phyloP scores from a whole-genome alignment of 768 basidiomycete species.

The Paxillus involutus region DNA sequence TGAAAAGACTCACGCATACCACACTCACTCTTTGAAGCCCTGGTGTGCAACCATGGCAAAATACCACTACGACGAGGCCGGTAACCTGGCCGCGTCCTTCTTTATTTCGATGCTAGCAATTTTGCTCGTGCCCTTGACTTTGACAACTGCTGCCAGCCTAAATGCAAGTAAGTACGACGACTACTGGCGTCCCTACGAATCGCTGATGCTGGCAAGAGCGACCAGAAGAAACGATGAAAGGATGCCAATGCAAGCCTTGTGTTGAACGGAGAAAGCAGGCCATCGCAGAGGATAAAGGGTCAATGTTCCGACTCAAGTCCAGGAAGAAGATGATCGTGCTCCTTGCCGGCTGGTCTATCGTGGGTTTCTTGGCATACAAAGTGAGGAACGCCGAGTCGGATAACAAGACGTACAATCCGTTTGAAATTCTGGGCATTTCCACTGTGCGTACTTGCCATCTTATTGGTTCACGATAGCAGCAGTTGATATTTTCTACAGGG shows the following conservation, averaged over 20 bases:
- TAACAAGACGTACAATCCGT: conserved; percentile 86
- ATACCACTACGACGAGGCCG: conserved; percentile 84
- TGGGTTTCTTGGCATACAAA: conserved; percentile 68
- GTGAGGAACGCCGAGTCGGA: conserved; percentile 55
- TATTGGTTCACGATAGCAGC: neutral
- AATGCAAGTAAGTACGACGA: conserved; percentile 42
- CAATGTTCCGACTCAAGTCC: conserved; percentile 47
- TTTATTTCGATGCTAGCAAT: conserved; percentile 86
- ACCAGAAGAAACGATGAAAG: conserved; percentile 31
- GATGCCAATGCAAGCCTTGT: conserved; percentile 67
- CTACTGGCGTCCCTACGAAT: no score
- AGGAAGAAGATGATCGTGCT: conserved; percentile 56
- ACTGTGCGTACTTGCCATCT: conserved; percentile 34
- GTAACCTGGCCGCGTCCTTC: conserved; percentile 89
- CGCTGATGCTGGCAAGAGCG: conserved; percentile 24
- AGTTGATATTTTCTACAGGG: conserved; percentile 40
- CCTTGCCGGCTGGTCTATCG: conserved; percentile 69
- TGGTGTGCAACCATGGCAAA: conserved; percentile 56
- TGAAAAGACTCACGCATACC: neutral
- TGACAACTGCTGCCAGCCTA: conserved; percentile 42
- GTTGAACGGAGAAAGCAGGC: conserved; percentile 50
- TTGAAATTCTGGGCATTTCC: conserved; percentile 84
- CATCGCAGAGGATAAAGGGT: conserved; percentile 42
- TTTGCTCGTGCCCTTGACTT: conserved; percentile 75
- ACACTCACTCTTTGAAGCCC: neutral